Percentiles rank a stretch among this genome's conserved stretches.
Evolutionary conservation across 345 rosid genomes (phyloP).

Genomic region (Diplotaxis tenuifolia): DNA sequence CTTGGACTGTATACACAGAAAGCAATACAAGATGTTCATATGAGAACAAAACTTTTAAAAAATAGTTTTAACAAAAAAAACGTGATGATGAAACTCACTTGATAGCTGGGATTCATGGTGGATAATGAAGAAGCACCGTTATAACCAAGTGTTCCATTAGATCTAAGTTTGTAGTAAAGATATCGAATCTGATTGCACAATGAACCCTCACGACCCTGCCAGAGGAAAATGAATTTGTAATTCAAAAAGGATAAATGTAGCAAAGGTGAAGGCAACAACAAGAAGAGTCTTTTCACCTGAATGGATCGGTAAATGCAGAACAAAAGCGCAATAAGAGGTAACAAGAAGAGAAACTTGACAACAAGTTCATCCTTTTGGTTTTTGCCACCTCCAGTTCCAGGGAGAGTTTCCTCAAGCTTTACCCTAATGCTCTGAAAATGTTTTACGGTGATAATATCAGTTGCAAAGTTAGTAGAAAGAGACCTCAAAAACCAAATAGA

Average conservation of each 20-base stretch:
- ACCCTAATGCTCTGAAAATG: constrained; percentile 59
- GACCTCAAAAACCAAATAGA: constrained; percentile 13
- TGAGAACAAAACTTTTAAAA: background rate
- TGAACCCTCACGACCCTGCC: constrained; percentile 51
- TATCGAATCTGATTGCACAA: constrained; percentile 61
- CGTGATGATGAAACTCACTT: constrained; percentile 40
- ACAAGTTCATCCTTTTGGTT: constrained; percentile 64
- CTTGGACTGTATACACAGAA: constrained; percentile 38
- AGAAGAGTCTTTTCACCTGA: constrained; percentile 24
- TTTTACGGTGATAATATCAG: background rate
- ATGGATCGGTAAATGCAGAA: constrained; percentile 28
- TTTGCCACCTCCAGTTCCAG: constrained; percentile 86
- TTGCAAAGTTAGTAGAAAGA: constrained; percentile 9
- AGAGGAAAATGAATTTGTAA: background rate
- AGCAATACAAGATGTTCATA: constrained; percentile 5
- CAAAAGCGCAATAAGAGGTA: constrained; percentile 67
- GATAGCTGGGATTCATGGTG: constrained; percentile 45
- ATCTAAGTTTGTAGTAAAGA: constrained; percentile 54
- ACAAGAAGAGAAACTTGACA: constrained; percentile 66
- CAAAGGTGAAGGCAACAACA: background rate
- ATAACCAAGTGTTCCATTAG: constrained; percentile 54
- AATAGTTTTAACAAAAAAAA: background rate
- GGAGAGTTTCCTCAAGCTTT: constrained; percentile 76
- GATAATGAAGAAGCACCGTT: constrained; percentile 51
- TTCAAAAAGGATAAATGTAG: constrained; percentile 2